Conservation (phyloP, 2,329 filamentous ascomycete genomes). For the Plectosphaerella plurivora region DNA sequence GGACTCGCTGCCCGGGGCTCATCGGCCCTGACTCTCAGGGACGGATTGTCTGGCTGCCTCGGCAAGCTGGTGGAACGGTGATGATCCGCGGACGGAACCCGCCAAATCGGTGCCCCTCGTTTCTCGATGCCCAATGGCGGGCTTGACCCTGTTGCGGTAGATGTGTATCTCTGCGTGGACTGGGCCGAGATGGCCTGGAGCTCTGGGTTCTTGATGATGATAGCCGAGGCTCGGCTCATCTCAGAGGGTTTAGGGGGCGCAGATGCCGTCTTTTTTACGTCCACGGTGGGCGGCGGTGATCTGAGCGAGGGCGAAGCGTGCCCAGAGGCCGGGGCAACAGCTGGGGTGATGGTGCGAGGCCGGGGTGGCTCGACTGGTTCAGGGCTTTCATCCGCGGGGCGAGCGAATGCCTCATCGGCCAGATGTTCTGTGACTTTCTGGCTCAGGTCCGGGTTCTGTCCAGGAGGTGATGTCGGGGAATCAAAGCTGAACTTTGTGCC, state of each 20-base stretch:
- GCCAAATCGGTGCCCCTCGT: constrained; percentile 22
- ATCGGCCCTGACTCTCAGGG: constrained; percentile 20
- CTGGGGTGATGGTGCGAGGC: constrained; percentile 12
- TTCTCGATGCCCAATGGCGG: constrained; percentile 45
- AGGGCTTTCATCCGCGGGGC: constrained; percentile 20
- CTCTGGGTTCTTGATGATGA: constrained; percentile 59
- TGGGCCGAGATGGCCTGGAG: constrained; percentile 52
- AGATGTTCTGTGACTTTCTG: constrained; percentile 70
- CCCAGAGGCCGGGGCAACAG: constrained; percentile 14
- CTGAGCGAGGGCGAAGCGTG: not conserved
- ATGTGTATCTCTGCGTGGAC: constrained; percentile 38
- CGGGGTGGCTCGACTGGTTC: constrained; percentile 5
- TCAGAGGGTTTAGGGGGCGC: constrained; percentile 37
- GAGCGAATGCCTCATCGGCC: constrained; percentile 78
- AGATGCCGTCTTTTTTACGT: constrained; percentile 26
- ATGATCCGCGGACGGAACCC: constrained; percentile 15
- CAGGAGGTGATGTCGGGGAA: constrained; percentile 40
- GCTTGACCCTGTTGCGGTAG: constrained; percentile 75
- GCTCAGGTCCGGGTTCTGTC: constrained; percentile 52
- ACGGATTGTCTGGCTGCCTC: constrained; percentile 15
- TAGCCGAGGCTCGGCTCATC: constrained; percentile 58
- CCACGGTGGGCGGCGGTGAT: constrained; percentile 13
- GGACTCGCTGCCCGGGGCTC: constrained; percentile 13
- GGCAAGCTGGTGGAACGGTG: constrained; percentile 21
- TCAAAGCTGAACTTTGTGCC: constrained; percentile 83